Conservation (phyloP, 2,329 filamentous ascomycete species). For the Cercospora sp. region DNA sequence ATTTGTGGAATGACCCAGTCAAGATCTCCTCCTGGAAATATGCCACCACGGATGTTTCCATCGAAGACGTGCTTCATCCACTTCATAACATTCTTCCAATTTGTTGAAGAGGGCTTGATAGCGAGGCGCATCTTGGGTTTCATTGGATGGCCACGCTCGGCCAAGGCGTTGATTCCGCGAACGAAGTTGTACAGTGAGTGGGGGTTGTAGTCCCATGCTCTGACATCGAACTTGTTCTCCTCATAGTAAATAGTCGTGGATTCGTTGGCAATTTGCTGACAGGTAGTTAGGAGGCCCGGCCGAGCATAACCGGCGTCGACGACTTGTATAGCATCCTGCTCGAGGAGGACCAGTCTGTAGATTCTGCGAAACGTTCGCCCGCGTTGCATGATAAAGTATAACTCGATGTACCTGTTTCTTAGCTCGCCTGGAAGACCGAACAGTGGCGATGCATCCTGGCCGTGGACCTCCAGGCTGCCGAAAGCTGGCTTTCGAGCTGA, state of each 20-base stretch:
- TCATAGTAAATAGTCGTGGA: not conserved
- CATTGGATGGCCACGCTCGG: not conserved
- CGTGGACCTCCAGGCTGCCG: not conserved
- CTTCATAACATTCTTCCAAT: not conserved
- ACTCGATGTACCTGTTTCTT: not conserved
- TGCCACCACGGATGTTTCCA: not conserved
- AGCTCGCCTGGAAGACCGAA: not conserved
- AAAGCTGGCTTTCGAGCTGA: not conserved
- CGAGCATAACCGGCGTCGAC: not conserved
- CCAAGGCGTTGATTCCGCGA: not conserved
- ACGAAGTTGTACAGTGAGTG: not conserved
- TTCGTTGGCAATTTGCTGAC: not conserved
- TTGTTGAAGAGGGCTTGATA: not conserved
- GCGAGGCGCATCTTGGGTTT: not conserved
- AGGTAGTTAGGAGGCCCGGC: not conserved
- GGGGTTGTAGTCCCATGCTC: not conserved
- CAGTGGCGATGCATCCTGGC: not conserved
- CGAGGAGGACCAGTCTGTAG: not conserved
- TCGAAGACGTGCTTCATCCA: not conserved
- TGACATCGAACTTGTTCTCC: not conserved
- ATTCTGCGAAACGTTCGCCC: not conserved
- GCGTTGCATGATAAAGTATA: not conserved
- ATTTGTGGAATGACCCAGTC: not conserved
- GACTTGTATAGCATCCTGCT: not conserved
- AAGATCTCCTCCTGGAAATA: not conserved